Percentiles rank a stretch among this genome's conserved stretches.
Conservation (phyloP, 805 yeast genomes). For the Cyberlindnera xylosilytica region DNA sequence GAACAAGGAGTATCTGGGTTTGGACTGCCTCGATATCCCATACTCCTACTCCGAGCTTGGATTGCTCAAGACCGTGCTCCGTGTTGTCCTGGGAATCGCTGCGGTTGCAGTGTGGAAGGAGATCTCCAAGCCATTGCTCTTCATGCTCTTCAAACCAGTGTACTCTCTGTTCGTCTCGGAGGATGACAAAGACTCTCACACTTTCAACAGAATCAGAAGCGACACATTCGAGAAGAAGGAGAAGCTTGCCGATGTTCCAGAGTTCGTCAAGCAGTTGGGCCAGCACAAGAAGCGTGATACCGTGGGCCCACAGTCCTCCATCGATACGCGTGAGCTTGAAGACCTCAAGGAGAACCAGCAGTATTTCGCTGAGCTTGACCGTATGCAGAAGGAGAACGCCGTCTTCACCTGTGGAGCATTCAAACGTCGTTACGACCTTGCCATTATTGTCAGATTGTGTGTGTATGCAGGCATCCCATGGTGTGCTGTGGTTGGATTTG, state of each 20-base stretch:
- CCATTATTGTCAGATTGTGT: conserved; percentile 69
- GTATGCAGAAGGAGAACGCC: conserved; percentile 22
- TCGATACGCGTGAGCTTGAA: conserved; percentile 25
- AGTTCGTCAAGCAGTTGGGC: conserved; percentile 16
- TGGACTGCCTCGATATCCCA: conserved; percentile 35
- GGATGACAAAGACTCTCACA: conserved; percentile 12
- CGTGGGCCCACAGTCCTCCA: conserved; percentile 26
- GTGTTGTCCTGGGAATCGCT: conserved; percentile 61
- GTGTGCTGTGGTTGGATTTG: conserved; percentile 41
- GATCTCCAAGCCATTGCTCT: conserved; percentile 63
- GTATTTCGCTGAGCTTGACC: conserved; percentile 23
- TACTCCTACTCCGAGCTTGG: conserved; percentile 44
- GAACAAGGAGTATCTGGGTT: conserved; percentile 16
- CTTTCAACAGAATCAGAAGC: conserved; percentile 25
- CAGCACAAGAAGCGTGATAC: conserved; percentile 16
- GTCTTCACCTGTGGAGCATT: conserved; percentile 44
- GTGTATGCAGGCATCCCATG: conserved; percentile 81
- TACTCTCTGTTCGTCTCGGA: conserved; percentile 31
- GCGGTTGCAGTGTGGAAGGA: conserved; percentile 72
- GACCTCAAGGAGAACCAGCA: conserved; percentile 16
- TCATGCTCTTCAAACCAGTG: conserved; percentile 55
- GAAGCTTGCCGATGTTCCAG: conserved; percentile 19
- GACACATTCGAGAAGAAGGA: conserved; percentile 26
- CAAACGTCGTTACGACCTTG: conserved; percentile 65
- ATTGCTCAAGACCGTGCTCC: conserved; percentile 33